These are phyloP conservation scores for Parachlorella kessleri DNA, from an alignment of 139 green algal species.

Conservation along the genomic window DNA sequence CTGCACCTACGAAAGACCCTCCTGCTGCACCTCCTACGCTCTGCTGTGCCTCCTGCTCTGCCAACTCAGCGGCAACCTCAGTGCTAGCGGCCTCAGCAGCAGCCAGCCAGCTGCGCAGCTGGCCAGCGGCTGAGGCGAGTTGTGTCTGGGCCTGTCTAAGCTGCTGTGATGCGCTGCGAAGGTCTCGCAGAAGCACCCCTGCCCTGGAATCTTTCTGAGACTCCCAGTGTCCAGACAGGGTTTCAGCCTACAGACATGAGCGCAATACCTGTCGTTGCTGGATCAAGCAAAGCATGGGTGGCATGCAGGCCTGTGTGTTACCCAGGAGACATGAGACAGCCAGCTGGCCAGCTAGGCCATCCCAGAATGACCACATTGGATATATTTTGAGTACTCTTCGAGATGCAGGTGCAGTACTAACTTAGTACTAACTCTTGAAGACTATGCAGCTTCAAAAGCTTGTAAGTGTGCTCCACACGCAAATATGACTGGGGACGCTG, in stretches of 20 bases:
- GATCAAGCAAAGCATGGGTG: background rate
- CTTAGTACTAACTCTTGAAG: background rate
- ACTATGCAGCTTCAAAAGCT: background rate
- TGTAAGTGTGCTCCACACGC: background rate
- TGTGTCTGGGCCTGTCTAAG: background rate
- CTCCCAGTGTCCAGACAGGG: background rate
- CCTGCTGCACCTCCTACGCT: background rate
- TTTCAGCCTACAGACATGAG: background rate
- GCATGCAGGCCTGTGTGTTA: too few species aligned
- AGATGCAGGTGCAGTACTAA: background rate
- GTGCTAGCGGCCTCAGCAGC: background rate
- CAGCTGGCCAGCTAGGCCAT: too few species aligned
- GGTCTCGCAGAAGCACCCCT: background rate
- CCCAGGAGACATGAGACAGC: too few species aligned
- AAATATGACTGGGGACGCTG: background rate
- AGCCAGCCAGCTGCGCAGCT: background rate
- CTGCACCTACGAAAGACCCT: background rate
- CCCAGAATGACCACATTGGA: too few species aligned
- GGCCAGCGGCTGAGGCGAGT: background rate
- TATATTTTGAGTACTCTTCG: too few species aligned
- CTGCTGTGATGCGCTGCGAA: background rate
- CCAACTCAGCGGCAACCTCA: conserved; percentile 6
- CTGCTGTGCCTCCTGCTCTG: conserved; percentile 4
- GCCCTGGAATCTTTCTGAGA: background rate
- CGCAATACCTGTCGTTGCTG: background rate